Evolutionary conservation across 2,329 filamentous ascomycete species (phyloP), one percentile per base, ranked within the genome.

Genomic region (Diaporthe sp.): DNA sequence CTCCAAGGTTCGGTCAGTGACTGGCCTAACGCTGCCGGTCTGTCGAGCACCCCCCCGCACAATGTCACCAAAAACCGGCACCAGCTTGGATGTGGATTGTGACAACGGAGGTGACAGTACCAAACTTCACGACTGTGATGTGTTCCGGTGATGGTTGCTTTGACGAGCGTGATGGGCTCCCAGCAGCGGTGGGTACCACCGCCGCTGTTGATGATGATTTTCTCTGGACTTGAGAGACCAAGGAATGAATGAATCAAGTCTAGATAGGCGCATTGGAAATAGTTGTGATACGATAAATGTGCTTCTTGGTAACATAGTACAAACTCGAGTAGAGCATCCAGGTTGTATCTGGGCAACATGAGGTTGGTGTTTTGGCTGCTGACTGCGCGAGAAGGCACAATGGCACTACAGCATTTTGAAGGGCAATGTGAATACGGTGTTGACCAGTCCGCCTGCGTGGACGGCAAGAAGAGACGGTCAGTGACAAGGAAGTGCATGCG

Each of bases 1-100:
- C 55, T 69, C 25, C 49, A 55, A 22, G 31, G 65, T 55, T 69
- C 25, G 46, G 49, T 69, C 49, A 42, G 65, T 69, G 49, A 42
- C 49, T 42, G 61, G 42, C 42, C 61, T 22, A 34, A 57, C 19
- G 28, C 61, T 49, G 61, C 28, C 5, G 28, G 61, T n/a, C 15
- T 53, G 3, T 68, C 34, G 65, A 68, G 46, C 46, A 53, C 31
- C 65, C 46, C 22, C 22, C 53, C 46, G n/a, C 46, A n/a, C 65
- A 53, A 53, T 68, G 46, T 28, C 31, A 69, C 65, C 49, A 69
- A 22, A 31, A 8, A 13, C n/a, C 15, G 34, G 8, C n/a, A 22
- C 17, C 13, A 34, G 65, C 31, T 67, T 34, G 46, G 31, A 28
- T 53, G 22, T 53, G 42, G 46, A 53, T 28, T 69, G 65, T 42